phyloP scores from a whole-genome alignment of 495 filamentous ascomycete species.

The Lasiosphaeriaceae sp. region DNA sequence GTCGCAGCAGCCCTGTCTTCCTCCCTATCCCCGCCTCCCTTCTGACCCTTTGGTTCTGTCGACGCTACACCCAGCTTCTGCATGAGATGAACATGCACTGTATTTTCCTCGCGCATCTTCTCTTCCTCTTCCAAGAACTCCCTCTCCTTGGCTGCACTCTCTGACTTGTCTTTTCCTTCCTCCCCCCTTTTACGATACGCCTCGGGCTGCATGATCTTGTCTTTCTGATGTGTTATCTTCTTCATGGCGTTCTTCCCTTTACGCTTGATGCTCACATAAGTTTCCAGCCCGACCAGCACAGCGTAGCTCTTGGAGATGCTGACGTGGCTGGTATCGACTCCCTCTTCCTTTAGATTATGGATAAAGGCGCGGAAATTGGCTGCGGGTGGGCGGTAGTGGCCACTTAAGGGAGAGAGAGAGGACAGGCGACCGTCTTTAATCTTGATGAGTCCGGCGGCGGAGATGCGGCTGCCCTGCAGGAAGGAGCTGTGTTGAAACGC shows the following conservation, averaged over 20 bases:
- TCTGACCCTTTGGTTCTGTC: too few relatives aligned
- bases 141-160: conserved; percentile 48
- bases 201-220: conserved; percentile 42
- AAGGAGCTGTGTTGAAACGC: conserved; percentile 91
- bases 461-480: conserved; percentile 73
- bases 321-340: conserved; percentile 75
- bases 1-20: too few relatives aligned
- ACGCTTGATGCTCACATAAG: conserved; percentile 61
- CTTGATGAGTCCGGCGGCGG: conserved; percentile 80
- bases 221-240: conserved; percentile 25
- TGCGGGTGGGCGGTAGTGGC: conserved; percentile 82
- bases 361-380: conserved; percentile 80
- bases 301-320: conserved; percentile 78
- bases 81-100: conserved; percentile 26
- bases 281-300: conserved; percentile 76
- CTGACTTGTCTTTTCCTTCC: conserved; percentile 39
- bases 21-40: too few relatives aligned
- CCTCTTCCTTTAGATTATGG: conserved; percentile 61
- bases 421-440: conserved; percentile 72
- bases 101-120: conserved; percentile 35
- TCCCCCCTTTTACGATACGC: conserved; percentile 40
- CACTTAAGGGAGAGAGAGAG: conserved; percentile 56
- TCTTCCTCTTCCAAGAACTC: conserved; percentile 34
- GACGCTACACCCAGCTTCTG: conserved; percentile 29
- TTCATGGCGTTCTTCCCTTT: conserved; percentile 51